phyloP scores from a whole-genome alignment of 495 filamentous ascomycete species.

The Aspergillus nanangensis region DNA sequence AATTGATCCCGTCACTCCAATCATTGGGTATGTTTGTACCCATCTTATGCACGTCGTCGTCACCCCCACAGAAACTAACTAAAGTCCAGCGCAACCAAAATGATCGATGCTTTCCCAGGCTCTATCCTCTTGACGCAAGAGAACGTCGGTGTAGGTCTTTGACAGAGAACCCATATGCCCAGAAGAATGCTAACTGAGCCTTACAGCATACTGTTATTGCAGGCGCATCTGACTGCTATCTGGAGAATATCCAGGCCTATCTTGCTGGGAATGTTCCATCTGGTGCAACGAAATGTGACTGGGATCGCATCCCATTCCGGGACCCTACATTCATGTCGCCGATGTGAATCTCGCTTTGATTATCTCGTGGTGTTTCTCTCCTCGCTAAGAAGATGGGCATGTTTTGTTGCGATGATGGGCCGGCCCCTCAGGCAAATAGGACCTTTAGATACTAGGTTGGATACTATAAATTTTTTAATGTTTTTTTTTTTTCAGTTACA shows the following conservation, averaged over 20 bases:
- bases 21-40: conserved; percentile 12
- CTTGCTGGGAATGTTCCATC: not conserved
- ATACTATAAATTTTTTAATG: too few relatives aligned
- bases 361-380: too few relatives aligned
- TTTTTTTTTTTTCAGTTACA: too few relatives aligned
- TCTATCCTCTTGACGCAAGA: conserved; percentile 10
- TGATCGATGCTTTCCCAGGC: conserved; percentile 33
- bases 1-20: conserved; percentile 48
- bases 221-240: not conserved
- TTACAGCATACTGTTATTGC: conserved; percentile 12
- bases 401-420: too few relatives aligned
- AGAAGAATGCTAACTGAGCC: too few relatives aligned
- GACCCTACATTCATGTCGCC: not conserved
- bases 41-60: not conserved
- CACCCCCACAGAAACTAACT: not conserved
- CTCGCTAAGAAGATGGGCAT: too few relatives aligned
- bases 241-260: conserved; percentile 1
- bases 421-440: too few relatives aligned
- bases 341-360: too few relatives aligned
- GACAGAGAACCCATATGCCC: not conserved
- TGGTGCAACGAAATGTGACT: not conserved
- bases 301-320: not conserved
- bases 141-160: not conserved
- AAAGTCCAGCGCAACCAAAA: conserved; percentile 37
- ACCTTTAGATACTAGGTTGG: too few relatives aligned